These are phyloP conservation scores for Chrysoporthe deuterocubensis DNA, from an alignment of 2,329 filamentous ascomycete genomes.

Conservation along the genomic window DNA sequence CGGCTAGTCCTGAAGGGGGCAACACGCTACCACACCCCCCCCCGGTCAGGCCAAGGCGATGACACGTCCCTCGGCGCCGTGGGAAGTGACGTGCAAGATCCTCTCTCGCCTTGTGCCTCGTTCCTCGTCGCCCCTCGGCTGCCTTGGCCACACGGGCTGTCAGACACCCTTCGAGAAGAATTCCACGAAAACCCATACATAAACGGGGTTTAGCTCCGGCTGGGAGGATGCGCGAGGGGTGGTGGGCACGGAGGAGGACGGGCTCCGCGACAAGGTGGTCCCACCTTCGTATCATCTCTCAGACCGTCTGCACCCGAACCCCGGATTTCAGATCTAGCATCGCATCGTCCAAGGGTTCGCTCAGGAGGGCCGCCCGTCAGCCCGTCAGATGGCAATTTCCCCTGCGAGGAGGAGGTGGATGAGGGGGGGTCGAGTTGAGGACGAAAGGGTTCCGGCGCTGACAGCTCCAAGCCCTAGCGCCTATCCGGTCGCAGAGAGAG, in stretches of 20 bases:
- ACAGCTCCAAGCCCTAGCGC: neutral
- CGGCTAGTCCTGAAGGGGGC: constrained; percentile 14
- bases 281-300: constrained; percentile 1
- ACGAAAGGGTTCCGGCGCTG: neutral
- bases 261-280: neutral
- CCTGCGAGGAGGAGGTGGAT: neutral
- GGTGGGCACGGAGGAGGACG: neutral
- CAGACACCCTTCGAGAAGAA: too few relatives aligned
- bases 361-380: too few relatives aligned
- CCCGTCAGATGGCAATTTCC: neutral
- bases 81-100: constrained; percentile 11
- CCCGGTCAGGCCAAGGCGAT: neutral
- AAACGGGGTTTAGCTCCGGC: too few relatives aligned
- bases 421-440: neutral
- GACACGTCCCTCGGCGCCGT: constrained; percentile 4
- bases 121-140: neutral
- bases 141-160: neutral
- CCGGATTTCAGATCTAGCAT: constrained; percentile 9
- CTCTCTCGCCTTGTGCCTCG: too few relatives aligned
- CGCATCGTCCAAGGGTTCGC: neutral
- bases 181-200: too few relatives aligned
- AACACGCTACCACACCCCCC: neutral
- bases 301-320: neutral
- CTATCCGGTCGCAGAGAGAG: neutral
- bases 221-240: neutral